These are phyloP conservation scores for Chlorencoelia australis DNA, from an alignment of 2,329 filamentous ascomycete genomes.

Conservation along the genomic window DNA sequence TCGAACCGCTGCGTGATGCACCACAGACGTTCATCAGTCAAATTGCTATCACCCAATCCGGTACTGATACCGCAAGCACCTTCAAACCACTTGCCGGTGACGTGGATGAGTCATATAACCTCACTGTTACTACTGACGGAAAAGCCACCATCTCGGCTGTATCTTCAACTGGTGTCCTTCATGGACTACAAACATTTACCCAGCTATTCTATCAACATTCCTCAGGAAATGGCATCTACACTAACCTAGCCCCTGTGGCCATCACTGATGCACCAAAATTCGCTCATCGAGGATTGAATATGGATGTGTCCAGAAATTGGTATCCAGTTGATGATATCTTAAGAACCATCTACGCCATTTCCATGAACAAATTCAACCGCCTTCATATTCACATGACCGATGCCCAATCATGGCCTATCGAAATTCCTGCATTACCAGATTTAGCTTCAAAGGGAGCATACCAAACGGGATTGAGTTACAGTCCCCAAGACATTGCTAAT, in stretches of 20 bases:
- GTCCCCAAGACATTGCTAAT: conserved; percentile 47
- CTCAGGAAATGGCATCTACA: conserved; percentile 50
- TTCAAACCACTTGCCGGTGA: conserved; percentile 52
- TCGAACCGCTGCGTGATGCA: conserved; percentile 46
- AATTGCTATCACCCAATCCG: conserved; percentile 53
- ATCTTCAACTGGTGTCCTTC: conserved; percentile 58
- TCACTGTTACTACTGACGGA: conserved; percentile 49
- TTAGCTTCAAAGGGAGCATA: conserved; percentile 68
- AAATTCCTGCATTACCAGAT: conserved; percentile 64
- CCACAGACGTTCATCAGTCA: conserved; percentile 42
- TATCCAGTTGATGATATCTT: conserved; percentile 44
- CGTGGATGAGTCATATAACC: conserved; percentile 67
- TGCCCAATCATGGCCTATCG: conserved; percentile 76
- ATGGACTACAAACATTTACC: conserved; percentile 65
- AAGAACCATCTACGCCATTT: conserved; percentile 64
- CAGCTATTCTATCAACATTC: conserved; percentile 73
- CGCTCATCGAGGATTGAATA: conserved; percentile 65
- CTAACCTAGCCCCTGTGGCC: conserved; percentile 55
- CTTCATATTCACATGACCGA: conserved; percentile 77
- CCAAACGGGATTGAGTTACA: conserved; percentile 55
- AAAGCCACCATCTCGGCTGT: conserved; percentile 52
- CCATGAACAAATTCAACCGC: conserved; percentile 75
- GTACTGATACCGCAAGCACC: conserved; percentile 39
- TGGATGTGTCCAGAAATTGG: conserved; percentile 69
- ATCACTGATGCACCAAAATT: conserved; percentile 69